These are phyloP conservation scores for Coniochaeta sp. DNA, from an alignment of 2,329 filamentous ascomycete species.

Conservation along the genomic window DNA sequence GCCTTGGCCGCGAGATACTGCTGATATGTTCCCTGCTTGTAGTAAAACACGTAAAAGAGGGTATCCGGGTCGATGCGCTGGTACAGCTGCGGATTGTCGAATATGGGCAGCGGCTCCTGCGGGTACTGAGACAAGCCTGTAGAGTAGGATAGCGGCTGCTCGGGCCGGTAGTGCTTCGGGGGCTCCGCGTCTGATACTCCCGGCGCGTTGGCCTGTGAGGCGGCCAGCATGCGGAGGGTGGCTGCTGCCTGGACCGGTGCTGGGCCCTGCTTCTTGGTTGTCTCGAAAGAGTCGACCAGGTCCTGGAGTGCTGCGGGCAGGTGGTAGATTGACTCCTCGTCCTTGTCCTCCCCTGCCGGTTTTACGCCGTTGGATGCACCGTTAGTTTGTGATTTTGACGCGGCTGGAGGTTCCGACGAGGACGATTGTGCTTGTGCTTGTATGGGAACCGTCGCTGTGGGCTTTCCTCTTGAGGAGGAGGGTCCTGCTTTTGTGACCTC, in stretches of 20 bases:
- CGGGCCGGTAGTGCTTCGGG: slow-evolving; percentile 76
- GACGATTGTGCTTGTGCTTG: slow-evolving; percentile 33
- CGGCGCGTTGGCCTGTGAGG: slow-evolving; percentile 67
- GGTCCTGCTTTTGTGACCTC: slow-evolving; percentile 24
- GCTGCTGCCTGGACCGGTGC: slow-evolving; percentile 51
- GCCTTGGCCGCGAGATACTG: slow-evolving; percentile 94
- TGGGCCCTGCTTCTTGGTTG: slow-evolving; percentile 61
- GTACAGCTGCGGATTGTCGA: slow-evolving; percentile 86
- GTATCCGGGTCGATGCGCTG: slow-evolving; percentile 89
- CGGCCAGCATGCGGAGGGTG: slow-evolving; percentile 65
- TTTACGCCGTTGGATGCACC: slow-evolving; percentile 45
- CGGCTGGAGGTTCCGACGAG: slow-evolving; percentile 28
- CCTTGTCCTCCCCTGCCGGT: slow-evolving; percentile 31
- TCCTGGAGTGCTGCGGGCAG: slow-evolving; percentile 84
- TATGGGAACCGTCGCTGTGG: slow-evolving; percentile 21
- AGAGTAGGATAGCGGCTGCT: slow-evolving; percentile 62
- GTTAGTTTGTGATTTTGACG: slow-evolving; percentile 34
- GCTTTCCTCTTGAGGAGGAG: slow-evolving; percentile 36
- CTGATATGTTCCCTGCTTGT: slow-evolving; percentile 91
- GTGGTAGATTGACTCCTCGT: slow-evolving; percentile 85
- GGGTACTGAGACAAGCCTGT: slow-evolving; percentile 63
- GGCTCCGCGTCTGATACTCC: slow-evolving; percentile 74
- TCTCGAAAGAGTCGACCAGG: slow-evolving; percentile 83
- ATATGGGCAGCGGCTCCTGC: slow-evolving; percentile 82
- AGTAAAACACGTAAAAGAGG: slow-evolving; percentile 98